A percentile compares a stretch with the other conserved stretches of the same genome.
phyloP scores from a whole-genome alignment of 306 rosid species.

The Lithocarpus polystachyus region DNA sequence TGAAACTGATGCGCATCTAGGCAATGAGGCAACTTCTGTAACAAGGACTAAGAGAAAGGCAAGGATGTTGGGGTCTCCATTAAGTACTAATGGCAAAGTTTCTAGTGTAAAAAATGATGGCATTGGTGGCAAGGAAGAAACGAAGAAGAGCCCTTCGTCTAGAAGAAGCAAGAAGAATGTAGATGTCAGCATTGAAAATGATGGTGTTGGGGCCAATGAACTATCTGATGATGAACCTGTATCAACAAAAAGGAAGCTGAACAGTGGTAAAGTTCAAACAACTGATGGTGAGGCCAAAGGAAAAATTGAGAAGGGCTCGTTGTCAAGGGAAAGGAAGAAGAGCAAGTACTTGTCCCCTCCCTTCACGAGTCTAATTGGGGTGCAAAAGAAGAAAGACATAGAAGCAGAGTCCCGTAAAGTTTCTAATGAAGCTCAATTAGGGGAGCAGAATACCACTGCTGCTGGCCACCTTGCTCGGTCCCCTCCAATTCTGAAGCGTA shows the following conservation, averaged over 20 bases:
- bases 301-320: conserved; percentile 28
- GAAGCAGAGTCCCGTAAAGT: conserved; percentile 25
- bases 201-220: conserved; percentile 11
- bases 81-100: conserved; percentile 13
- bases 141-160: conserved; percentile 9
- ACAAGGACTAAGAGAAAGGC: conserved; percentile 25
- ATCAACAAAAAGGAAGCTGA: conserved; percentile 1
- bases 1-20: background rate
- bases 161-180: conserved; percentile 30
- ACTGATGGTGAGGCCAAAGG: conserved; percentile 22
- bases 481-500: conserved; percentile 22
- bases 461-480: conserved; percentile 17
- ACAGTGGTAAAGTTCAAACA: background rate
- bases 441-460: conserved; percentile 24
- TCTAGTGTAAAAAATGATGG: conserved; percentile 20
- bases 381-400: conserved; percentile 27
- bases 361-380: conserved; percentile 45
- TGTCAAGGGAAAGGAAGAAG: conserved; percentile 68
- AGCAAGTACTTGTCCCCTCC: conserved; percentile 92
- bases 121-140: conserved; percentile 20
- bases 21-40: conserved; percentile 11
- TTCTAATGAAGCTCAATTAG: conserved; percentile 20
- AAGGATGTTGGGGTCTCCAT: conserved; percentile 16
- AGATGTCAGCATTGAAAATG: conserved; percentile 6
- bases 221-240: conserved; percentile 13